Evolutionary conservation across 331 rosid genomes (phyloP).

Genomic region (Malus hybrid): DNA sequence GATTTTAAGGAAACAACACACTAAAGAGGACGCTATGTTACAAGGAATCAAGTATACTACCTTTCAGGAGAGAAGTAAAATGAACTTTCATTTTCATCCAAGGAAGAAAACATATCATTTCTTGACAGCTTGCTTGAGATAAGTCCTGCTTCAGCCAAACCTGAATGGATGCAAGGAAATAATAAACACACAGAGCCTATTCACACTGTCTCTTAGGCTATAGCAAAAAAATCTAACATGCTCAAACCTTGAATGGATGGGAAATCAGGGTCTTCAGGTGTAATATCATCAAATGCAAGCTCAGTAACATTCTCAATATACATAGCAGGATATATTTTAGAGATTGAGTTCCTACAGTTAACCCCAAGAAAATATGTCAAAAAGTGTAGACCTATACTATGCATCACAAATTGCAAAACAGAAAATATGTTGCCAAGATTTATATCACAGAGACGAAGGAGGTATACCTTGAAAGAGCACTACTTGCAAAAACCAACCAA

Average conservation of each 20-base stretch:
- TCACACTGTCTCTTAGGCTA: not conserved
- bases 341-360: slow-evolving; percentile 54
- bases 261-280: slow-evolving; percentile 87
- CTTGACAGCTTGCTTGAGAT: slow-evolving; percentile 91
- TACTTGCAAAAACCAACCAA: slow-evolving; percentile 92
- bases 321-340: slow-evolving; percentile 98
- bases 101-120: slow-evolving; percentile 52
- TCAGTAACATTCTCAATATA: slow-evolving; percentile 81
- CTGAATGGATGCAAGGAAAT: slow-evolving; percentile 29
- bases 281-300: slow-evolving; percentile 90
- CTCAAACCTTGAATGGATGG: slow-evolving; percentile 83
- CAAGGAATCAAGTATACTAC: slow-evolving; percentile 16
- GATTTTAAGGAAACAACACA: not conserved
- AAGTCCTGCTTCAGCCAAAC: slow-evolving; percentile 99
- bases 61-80: slow-evolving; percentile 75
- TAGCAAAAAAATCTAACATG: slow-evolving; percentile 2
- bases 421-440: slow-evolving; percentile 3
- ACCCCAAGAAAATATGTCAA: slow-evolving; percentile 5
- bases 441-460: slow-evolving; percentile 8
- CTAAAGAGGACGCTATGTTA: not conserved
- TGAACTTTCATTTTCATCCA: slow-evolving; percentile 51
- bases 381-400: slow-evolving; percentile 5
- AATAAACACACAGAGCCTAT: not conserved
- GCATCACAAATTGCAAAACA: not conserved
- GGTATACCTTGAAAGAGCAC: slow-evolving; percentile 84